These are phyloP conservation scores for Macrophomina tecta DNA, from an alignment of 2,329 filamentous ascomycete genomes.

Conservation along the genomic window DNA sequence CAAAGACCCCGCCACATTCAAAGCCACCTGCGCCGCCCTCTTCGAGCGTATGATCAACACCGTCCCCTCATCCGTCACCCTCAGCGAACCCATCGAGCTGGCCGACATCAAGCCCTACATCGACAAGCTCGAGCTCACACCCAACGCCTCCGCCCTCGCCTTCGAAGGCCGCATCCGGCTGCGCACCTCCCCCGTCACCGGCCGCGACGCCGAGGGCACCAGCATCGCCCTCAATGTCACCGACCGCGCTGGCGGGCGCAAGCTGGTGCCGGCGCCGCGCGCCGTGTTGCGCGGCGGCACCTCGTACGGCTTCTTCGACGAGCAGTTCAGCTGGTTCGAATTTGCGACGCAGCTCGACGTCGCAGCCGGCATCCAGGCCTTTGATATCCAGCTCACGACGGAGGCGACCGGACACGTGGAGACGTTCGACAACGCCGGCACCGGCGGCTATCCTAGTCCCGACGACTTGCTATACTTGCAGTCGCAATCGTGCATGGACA, in stretches of 20 bases:
- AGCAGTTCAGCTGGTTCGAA: slow-evolving; percentile 20
- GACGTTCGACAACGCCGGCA: background rate
- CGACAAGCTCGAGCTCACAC: background rate
- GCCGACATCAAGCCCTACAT: slow-evolving; percentile 16
- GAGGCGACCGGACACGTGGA: background rate
- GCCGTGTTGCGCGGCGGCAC: background rate
- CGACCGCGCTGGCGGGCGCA: background rate
- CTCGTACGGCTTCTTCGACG: background rate
- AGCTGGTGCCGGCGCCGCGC: background rate
- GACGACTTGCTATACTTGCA: background rate
- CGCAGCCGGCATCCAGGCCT: background rate
- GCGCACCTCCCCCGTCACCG: background rate
- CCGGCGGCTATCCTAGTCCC: background rate
- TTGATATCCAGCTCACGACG: background rate
- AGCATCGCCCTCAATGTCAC: background rate
- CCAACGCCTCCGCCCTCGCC: background rate
- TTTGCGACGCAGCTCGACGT: background rate
- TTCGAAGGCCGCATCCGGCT: slow-evolving; percentile 17
- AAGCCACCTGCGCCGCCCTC: background rate
- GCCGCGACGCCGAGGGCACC: background rate
- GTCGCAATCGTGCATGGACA: background rate
- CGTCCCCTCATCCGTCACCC: slow-evolving; percentile 3
- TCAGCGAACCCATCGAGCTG: slow-evolving; percentile 9
- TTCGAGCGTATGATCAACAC: slow-evolving; percentile 20
- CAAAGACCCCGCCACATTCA: background rate